These are phyloP conservation scores for Phytophthora rubi DNA, from an alignment of 352 stramenopile genomes.

Conservation along the genomic window DNA sequence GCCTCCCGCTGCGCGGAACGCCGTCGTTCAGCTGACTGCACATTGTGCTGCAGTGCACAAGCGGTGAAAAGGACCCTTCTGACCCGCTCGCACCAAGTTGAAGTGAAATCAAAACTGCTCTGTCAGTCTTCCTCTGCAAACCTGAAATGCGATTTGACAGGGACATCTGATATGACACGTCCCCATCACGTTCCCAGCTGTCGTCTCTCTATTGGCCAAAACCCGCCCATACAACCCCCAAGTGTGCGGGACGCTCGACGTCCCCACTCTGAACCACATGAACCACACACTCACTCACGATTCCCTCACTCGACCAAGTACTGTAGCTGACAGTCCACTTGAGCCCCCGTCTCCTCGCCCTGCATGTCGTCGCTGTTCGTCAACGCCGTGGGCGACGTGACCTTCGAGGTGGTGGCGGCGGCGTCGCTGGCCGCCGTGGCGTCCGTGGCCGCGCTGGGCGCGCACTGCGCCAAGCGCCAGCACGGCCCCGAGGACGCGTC, in stretches of 20 bases:
- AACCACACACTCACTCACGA: slow-evolving; percentile 12
- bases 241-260: slow-evolving; percentile 13
- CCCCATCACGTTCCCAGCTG: background rate
- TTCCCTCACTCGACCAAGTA: background rate
- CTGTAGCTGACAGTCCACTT: background rate
- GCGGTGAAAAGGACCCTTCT: slow-evolving; percentile 38
- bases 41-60: slow-evolving; percentile 34
- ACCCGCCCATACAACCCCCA: slow-evolving; percentile 4
- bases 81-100: slow-evolving; percentile 8
- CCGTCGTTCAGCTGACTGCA: slow-evolving; percentile 65
- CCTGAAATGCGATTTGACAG: slow-evolving; percentile 12
- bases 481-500: slow-evolving; percentile 4
- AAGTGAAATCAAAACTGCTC: slow-evolving; percentile 23
- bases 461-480: slow-evolving; percentile 40
- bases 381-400: slow-evolving; percentile 47
- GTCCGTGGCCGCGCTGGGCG: slow-evolving; percentile 44
- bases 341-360: background rate
- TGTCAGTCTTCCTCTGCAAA: slow-evolving; percentile 2
- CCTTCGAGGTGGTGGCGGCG: slow-evolving; percentile 55
- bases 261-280: no score
- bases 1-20: slow-evolving; percentile 45
- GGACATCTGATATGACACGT: slow-evolving; percentile 9
- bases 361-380: slow-evolving; percentile 43
- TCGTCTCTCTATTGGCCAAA: slow-evolving; percentile 17
- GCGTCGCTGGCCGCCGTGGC: slow-evolving; percentile 53